Conservation (phyloP, 1,284 basidiomycete species). For the Tilletia caries region DNA sequence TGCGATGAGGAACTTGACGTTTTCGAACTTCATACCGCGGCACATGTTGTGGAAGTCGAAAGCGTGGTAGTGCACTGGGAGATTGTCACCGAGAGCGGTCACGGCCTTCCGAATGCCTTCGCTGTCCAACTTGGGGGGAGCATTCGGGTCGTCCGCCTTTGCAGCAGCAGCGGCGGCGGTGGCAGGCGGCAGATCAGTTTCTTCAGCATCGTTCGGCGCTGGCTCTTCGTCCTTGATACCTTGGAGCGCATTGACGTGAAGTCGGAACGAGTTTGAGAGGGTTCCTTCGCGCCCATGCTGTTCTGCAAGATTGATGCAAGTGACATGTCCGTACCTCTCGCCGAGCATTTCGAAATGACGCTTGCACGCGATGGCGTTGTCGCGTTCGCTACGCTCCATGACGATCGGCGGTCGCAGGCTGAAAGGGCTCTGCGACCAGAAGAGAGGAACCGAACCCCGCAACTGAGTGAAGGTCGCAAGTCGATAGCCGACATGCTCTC, state of each 20-base stretch:
- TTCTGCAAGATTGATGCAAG: conserved; percentile 72
- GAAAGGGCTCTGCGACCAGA: conserved; percentile 53
- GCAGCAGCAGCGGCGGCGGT: background rate
- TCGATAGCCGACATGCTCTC: conserved; percentile 17
- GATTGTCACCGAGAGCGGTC: background rate
- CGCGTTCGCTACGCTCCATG: conserved; percentile 71
- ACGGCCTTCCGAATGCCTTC: conserved; percentile 41
- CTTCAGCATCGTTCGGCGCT: conserved; percentile 55
- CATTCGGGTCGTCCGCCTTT: background rate
- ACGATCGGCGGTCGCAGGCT: conserved; percentile 82
- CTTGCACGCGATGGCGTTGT: conserved; percentile 68
- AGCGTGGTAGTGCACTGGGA: conserved; percentile 53
- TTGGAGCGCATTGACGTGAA: conserved; percentile 62
- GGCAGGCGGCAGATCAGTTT: background rate
- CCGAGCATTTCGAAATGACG: conserved; percentile 72
- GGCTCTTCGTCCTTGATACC: conserved; percentile 55
- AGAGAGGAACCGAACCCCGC: conserved; percentile 24
- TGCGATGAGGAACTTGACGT: conserved; percentile 74
- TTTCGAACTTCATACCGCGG: conserved; percentile 87
- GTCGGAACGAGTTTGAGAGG: conserved; percentile 74
- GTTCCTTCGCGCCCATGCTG: conserved; percentile 79
- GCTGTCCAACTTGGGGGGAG: conserved; percentile 10
- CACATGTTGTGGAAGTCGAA: conserved; percentile 92
- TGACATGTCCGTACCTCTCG: conserved; percentile 61
- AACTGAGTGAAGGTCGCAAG: conserved; percentile 22